A percentile compares a stretch with the other conserved stretches of the same genome.
These are phyloP conservation scores for Aphanomyces cochlioides DNA, from an alignment of 352 stramenopile species.

Conservation along the genomic window DNA sequence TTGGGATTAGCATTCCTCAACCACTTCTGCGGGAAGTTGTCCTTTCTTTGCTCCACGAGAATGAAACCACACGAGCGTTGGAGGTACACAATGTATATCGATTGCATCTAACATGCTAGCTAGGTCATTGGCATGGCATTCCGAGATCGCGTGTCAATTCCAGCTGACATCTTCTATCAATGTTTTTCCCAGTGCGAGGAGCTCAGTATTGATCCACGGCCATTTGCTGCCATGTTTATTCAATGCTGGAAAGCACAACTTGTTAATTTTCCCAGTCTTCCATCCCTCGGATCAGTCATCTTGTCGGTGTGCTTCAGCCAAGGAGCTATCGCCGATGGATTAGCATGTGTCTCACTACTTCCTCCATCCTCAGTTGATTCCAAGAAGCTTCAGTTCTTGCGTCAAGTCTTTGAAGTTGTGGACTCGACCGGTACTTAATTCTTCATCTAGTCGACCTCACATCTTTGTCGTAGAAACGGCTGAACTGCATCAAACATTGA, in stretches of 20 bases:
- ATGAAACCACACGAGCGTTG: background rate
- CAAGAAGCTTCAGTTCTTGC: background rate
- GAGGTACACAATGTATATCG: background rate
- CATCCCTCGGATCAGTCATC: slow-evolving; percentile 7
- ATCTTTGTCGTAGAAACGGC: too few relatives aligned
- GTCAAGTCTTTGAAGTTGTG: background rate
- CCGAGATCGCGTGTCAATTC: background rate
- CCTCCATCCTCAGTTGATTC: background rate
- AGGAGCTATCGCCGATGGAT: background rate
- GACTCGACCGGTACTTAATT: background rate
- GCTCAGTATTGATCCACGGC: background rate
- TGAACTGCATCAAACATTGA: background rate
- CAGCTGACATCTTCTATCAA: slow-evolving; percentile 16
- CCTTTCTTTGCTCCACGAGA: slow-evolving; percentile 2
- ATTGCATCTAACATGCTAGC: background rate
- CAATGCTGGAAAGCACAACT: background rate
- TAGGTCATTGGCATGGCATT: slow-evolving; percentile 19
- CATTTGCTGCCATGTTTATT: background rate
- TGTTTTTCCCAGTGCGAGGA: slow-evolving; percentile 17
- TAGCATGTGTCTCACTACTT: background rate
- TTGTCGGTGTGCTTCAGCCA: slow-evolving; percentile 6
- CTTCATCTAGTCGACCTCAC: too few relatives aligned
- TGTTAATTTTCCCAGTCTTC: slow-evolving; percentile 2
- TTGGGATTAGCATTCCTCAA: background rate
- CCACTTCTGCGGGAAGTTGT: slow-evolving; percentile 11